Evolutionary conservation across 2,329 filamentous ascomycete species (phyloP), one percentile per base, ranked within the genome.

Genomic region (Pyricularia sp.): DNA sequence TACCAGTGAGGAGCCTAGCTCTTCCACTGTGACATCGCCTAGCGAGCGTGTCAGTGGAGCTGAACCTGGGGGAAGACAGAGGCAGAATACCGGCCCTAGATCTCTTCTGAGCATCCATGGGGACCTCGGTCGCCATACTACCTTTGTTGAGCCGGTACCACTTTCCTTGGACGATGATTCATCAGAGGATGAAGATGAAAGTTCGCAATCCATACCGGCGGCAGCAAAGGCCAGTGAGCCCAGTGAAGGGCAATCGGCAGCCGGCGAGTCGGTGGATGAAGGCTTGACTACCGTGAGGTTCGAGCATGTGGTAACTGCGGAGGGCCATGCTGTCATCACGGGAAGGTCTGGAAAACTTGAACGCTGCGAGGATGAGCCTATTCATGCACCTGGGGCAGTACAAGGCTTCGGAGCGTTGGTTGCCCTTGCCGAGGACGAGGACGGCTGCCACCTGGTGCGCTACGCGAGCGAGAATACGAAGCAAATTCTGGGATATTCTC

Each of bases 351-450:
- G 86, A 1, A 84, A 82, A 0, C 77, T 94, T 60, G 89, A 96
- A 72, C 83, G 86, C 64, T 96, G 92, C 71, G 92, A 96, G 74
- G 92, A 96, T 71, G 92, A 96, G 71, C 91, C 92, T 0, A 96
- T 96, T 30, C 91, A 93, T 68, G 88, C 91, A 1, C 92, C 92
- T 0, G 91, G 91, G 40, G 89, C 90, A 1, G 77, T 93, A 0
- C 92, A 96, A 73, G 81, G 84, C 1, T 96, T 96, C 69, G 92
- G 92, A 1, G 79, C 90, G 4, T 78, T 96, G 28, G 71, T 96
- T 35, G 91, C 88, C 0, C 74, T 96, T 24, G 83, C 87, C 64
- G 89, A 93, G 72, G 86, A 90, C 64, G 72, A 77, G 0, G 86
- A 89, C 49, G 88, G 88, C 3, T 84, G 83, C 53, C 82, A 94